Conservation (phyloP, 2,329 filamentous ascomycete genomes). For the Colletotrichum tabaci region DNA sequence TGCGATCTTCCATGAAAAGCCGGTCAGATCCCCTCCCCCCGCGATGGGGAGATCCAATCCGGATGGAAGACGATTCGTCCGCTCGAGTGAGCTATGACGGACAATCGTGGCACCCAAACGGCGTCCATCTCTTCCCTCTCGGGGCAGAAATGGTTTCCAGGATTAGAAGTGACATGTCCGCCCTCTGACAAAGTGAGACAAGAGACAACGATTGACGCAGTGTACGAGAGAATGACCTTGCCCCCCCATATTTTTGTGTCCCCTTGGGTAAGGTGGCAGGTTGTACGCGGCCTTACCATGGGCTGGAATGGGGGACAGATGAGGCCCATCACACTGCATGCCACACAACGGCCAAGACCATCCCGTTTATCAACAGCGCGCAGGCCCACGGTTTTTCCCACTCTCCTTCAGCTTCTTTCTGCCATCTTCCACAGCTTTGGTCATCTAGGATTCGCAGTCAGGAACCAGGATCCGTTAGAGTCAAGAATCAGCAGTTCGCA, state of each 20-base stretch:
- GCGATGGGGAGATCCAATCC: background rate
- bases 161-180: background rate
- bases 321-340: conserved; percentile 25
- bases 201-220: background rate
- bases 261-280: background rate
- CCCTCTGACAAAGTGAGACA: conserved; percentile 21
- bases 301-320: conserved; percentile 35
- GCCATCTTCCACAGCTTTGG: background rate
- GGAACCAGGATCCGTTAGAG: no score
- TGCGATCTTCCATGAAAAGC: background rate
- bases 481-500: background rate
- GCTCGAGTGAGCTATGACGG: background rate
- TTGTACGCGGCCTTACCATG: background rate
- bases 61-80: no score
- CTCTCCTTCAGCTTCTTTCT: background rate
- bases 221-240: background rate
- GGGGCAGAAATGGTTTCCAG: conserved; percentile 3
- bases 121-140: background rate
- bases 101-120: background rate
- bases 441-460: no score
- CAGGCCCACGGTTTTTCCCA: background rate
- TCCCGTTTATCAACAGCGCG: conserved; percentile 13
- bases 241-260: background rate
- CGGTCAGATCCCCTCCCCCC: background rate
- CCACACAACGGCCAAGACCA: background rate